A percentile compares a stretch with the other conserved stretches of the same genome.
Evolutionary conservation across 2,329 filamentous ascomycete species (phyloP).

Genomic region (Fusarium annulatum): DNA sequence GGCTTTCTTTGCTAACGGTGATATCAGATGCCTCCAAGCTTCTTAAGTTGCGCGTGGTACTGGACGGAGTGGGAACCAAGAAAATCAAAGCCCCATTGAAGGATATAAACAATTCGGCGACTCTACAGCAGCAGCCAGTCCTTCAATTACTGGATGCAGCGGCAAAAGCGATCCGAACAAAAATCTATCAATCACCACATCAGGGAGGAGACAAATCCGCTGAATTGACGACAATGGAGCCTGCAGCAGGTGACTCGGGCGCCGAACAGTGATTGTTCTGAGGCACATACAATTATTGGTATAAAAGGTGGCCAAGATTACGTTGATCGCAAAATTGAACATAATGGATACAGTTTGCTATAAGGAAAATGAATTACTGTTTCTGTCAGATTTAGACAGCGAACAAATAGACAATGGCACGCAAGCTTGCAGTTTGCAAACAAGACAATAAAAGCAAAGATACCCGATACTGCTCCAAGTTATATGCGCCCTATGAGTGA

Average conservation of each 20-base stretch:
- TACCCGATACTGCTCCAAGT: conserved; percentile 29
- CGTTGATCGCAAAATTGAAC: conserved; percentile 6
- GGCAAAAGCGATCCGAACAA: conserved; percentile 3
- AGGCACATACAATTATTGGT: conserved; percentile 5
- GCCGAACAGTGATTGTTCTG: conserved; percentile 1
- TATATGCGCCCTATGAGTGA: conserved; percentile 21
- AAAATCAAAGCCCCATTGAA: conserved; percentile 20
- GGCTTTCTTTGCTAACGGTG: conserved; percentile 20
- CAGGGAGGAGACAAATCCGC: not conserved
- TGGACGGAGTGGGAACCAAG: conserved; percentile 25
- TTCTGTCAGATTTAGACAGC: conserved; percentile 22
- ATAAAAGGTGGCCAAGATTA: conserved; percentile 5
- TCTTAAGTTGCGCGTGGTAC: conserved; percentile 25
- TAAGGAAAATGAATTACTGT: conserved; percentile 9
- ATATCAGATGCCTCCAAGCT: conserved; percentile 47
- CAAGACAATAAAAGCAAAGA: conserved; percentile 37
- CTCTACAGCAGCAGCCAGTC: not conserved
- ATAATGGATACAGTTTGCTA: conserved; percentile 20
- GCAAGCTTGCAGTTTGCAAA: conserved; percentile 37
- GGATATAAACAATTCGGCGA: not conserved
- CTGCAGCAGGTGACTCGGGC: not conserved
- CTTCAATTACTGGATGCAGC: not conserved
- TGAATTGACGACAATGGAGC: conserved; percentile 7
- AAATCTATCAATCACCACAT: not conserved
- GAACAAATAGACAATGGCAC: conserved; percentile 33